Conservation (phyloP, 2,329 filamentous ascomycete species). For the Exophiala xenobiotica region DNA sequence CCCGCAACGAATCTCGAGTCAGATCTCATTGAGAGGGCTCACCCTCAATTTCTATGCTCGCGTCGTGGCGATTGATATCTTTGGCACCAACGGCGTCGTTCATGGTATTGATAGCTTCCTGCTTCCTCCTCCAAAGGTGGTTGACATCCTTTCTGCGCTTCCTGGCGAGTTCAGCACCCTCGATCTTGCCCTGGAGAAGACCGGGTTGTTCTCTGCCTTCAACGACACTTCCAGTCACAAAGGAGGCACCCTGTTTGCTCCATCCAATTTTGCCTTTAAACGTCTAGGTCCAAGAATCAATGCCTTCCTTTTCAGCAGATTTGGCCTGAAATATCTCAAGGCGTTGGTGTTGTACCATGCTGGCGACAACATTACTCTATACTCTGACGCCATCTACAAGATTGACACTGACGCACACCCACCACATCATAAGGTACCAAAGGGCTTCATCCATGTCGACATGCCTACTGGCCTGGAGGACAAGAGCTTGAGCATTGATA, state of each 20-base stretch:
- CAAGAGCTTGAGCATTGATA: slow-evolving; percentile 68
- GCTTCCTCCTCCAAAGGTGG: slow-evolving; percentile 68
- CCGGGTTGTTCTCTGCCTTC: slow-evolving; percentile 64
- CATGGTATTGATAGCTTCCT: slow-evolving; percentile 74
- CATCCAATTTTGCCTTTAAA: slow-evolving; percentile 76
- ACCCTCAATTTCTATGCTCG: slow-evolving; percentile 75
- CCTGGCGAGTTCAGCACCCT: slow-evolving; percentile 77
- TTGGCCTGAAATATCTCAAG: slow-evolving; percentile 71
- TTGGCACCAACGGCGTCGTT: slow-evolving; percentile 61
- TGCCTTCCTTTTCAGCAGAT: slow-evolving; percentile 79
- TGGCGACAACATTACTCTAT: slow-evolving; percentile 71
- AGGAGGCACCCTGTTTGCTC: slow-evolving; percentile 78
- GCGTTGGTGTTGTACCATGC: slow-evolving; percentile 79
- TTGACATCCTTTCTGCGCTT: slow-evolving; percentile 63
- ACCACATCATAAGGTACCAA: slow-evolving; percentile 34
- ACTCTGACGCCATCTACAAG: slow-evolving; percentile 78
- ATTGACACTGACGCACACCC: slow-evolving; percentile 34
- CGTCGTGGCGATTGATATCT: slow-evolving; percentile 68
- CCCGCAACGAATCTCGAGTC: slow-evolving; percentile 70
- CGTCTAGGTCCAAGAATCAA: slow-evolving; percentile 71
- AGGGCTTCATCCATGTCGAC: slow-evolving; percentile 58
- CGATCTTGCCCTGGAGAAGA: slow-evolving; percentile 70
- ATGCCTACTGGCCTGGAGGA: slow-evolving; percentile 70
- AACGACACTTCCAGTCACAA: slow-evolving; percentile 55
- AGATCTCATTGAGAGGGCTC: slow-evolving; percentile 62